These are phyloP conservation scores for Terfezia claveryi DNA, from an alignment of 495 filamentous ascomycete species.

Conservation along the genomic window DNA sequence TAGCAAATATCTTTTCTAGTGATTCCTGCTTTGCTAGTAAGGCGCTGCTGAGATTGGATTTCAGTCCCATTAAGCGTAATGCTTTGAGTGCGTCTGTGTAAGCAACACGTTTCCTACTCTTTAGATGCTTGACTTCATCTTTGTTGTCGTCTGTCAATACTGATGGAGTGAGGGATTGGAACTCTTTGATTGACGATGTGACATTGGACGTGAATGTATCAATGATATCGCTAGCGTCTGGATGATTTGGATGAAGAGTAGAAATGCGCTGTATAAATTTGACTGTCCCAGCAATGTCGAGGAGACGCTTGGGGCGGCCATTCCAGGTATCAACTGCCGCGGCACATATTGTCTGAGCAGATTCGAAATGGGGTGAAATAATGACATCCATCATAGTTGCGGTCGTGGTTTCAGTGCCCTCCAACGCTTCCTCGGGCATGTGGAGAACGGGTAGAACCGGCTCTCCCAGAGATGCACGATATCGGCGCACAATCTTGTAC, in stretches of 20 bases:
- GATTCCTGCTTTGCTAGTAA: slow-evolving; percentile 49
- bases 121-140: slow-evolving; percentile 59
- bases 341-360: slow-evolving; percentile 30
- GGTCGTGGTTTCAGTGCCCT: slow-evolving; percentile 6
- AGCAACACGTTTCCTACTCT: slow-evolving; percentile 71
- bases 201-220: slow-evolving; percentile 44
- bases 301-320: slow-evolving; percentile 42
- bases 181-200: slow-evolving; percentile 40
- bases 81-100: slow-evolving; percentile 68
- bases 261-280: slow-evolving; percentile 38
- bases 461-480: slow-evolving; percentile 49
- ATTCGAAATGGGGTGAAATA: slow-evolving; percentile 6
- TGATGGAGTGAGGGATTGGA: slow-evolving; percentile 61
- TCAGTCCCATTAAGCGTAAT: slow-evolving; percentile 71
- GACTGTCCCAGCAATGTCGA: slow-evolving; percentile 41
- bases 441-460: slow-evolving; percentile 41
- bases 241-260: slow-evolving; percentile 26
- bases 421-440: slow-evolving; percentile 32
- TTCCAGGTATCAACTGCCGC: slow-evolving; percentile 31
- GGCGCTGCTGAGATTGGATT: slow-evolving; percentile 48
- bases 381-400: slow-evolving; percentile 8
- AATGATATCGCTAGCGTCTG: slow-evolving; percentile 38
- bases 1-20: slow-evolving; percentile 41
- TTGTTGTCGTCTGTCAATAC: slow-evolving; percentile 64
- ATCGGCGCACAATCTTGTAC: slow-evolving; percentile 77